Evolutionary conservation across 164 flowering plant species (phyloP), one percentile per base, ranked within the genome.

Genomic region (Taxillus chinensis): DNA sequence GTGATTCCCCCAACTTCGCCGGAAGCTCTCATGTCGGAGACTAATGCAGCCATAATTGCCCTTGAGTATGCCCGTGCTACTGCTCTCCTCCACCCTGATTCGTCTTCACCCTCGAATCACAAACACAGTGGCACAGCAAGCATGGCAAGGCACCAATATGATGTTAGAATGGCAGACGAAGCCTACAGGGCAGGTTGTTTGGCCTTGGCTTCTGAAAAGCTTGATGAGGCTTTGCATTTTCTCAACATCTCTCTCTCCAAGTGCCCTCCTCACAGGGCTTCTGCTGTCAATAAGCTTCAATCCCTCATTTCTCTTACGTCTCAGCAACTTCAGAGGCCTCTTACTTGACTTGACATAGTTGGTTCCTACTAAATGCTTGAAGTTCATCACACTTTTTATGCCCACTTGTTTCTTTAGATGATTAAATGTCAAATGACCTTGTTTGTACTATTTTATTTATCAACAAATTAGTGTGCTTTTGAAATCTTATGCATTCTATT

Each of bases 1-100:
- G 39, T 38, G 5, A 54, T 76, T 39, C 80, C 85, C 1, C n/a
- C 80, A 3, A 59, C 75, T 2, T 89, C 93, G 0, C 91, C 95
- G 0, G 91, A 86, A 63, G 69, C 83, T 42, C 78, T 91, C 2
- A 86, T 91, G 93, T 78, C 86, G 3, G 93, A 88, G 60, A 85
- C 83, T 45, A 72, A 83, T 61, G 48, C 84, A 1, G 90, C 89
- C n/a, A 86, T 88, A 62, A 59, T 83, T 3, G 71, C 75, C 41
- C 71, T 82, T 38, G 97, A 90, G 66, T 88, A 75, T 68, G 75
- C 79, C 5, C 80, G 73, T 43, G 82, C 93, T 52, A 70, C 82
- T 17, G 63, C 77, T 15, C 49, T 68, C 37, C 85, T 83, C 37
- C 74, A 75, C 40, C 5, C 55, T 12, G 13, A 43, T 5, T 48